Evolutionary conservation across 1,284 basidiomycete genomes (phyloP), one percentile per base, ranked within the genome.

Genomic region (Ustilago nuda): DNA sequence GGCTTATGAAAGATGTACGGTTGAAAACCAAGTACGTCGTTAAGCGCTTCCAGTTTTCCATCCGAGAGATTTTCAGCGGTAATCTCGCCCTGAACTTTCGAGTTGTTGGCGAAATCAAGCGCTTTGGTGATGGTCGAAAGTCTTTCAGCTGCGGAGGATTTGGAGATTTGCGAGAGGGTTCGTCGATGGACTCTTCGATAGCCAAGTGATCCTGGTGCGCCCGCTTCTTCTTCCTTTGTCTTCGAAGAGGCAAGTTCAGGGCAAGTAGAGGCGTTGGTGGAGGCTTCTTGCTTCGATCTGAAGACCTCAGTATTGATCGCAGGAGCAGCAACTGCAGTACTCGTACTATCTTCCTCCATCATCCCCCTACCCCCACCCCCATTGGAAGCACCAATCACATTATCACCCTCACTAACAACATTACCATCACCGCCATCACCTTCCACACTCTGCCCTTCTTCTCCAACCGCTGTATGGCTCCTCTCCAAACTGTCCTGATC

Each of bases 21-120:
- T 58, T 82, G 68, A 73, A 86, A 85, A 59, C 82, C 82, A 1
- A 83, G 58, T 35, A 84, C 58, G 11, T 76, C 79, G 50, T 79
- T 75, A 30, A 73, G 56, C 35, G 66, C 56, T 8, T 55, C 15
- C 3, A 78, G 32, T 57, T 62, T 59, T 13, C 72, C 66, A 37
- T 67, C 69, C 8, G 60, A 54, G 23, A 72, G 57, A 35, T 74
- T 65, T 50, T 80, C 78, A 11, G 78, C 77, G 12, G 48, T 64
- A 61, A 85, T 80, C 62, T 83, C 76, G 57, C 83, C 83, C 53
- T 79, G 79, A 8, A 84, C 83, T 23, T 80, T 81, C n/a, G 79
- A 83, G 64, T 80, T 75, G 69, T 85, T 85, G 57, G 84, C 84
- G 61, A 85, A 85, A 59, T 84, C 81, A 19, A 85, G 77, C 57